phyloP scores from a whole-genome alignment of 2,329 filamentous ascomycete genomes.

The Sclerotiophoma versabilis region DNA sequence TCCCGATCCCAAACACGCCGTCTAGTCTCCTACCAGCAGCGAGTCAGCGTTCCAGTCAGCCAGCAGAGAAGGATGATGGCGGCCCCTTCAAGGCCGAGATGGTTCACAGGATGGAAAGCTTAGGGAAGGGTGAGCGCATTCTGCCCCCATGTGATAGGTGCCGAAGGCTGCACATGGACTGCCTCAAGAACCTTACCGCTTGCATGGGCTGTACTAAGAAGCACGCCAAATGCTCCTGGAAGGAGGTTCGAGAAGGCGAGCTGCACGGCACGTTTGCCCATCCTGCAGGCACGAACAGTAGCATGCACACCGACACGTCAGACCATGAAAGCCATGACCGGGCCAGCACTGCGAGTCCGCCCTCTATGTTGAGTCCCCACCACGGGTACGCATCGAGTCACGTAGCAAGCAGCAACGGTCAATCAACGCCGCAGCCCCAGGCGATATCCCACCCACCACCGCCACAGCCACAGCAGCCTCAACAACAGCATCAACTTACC shows the following conservation, averaged over 20 bases:
- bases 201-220: constrained; percentile 90
- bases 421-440: constrained; percentile 31
- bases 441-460: neutral
- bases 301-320: constrained; percentile 43
- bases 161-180: constrained; percentile 78
- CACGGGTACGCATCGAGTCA: constrained; percentile 33
- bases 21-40: constrained; percentile 60
- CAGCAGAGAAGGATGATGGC: constrained; percentile 62
- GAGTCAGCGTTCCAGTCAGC: constrained; percentile 46
- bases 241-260: constrained; percentile 78
- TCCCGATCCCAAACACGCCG: constrained; percentile 63
- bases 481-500: constrained; percentile 2
- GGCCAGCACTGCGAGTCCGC: constrained; percentile 40
- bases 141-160: constrained; percentile 86
- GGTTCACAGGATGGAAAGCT: constrained; percentile 75
- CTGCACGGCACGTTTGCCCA: constrained; percentile 46
- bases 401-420: constrained; percentile 24
- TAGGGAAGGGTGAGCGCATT: constrained; percentile 76
- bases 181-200: constrained; percentile 83
- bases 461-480: constrained; percentile 4
- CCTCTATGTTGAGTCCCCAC: constrained; percentile 33
- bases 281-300: constrained; percentile 30
- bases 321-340: constrained; percentile 38
- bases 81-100: constrained; percentile 70
- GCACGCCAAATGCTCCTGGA: constrained; percentile 88